Base-by-base conservation (phyloP, 495 filamentous ascomycete species). In the Halenospora varia region DNA sequence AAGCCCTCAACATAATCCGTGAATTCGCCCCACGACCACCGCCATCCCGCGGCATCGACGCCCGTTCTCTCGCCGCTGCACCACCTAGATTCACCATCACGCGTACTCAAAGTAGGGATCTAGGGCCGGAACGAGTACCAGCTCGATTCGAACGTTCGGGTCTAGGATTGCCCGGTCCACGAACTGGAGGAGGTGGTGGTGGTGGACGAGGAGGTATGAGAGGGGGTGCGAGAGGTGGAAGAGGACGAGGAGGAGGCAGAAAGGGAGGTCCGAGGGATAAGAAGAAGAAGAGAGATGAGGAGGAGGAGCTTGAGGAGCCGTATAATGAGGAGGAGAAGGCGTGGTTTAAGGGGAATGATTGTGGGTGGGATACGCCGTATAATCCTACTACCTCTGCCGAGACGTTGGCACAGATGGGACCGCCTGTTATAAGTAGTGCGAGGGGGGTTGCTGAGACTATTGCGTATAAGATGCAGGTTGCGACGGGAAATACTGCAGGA, bases 21-120 rank as follows among this genome's bases (percentile, higher is more conserved):
- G 59, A 65, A 23, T 44, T 63, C 24, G 48, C 61, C 2, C 53
- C 61, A 17, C 39, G 62, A 29, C 42, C 53, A n/a, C 56, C 40
- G 20, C 44, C 55, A 39, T 17, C 48, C 10, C 45, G 17, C 4
- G 56, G 61, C n/a, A 19, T 66, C 18, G 56, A 62, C 53, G 53
- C 67, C 3, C 64, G 63, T 2, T 55, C 63, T 15, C 53, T 63
- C 6, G 54, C 64, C 18, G 64, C 62, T 10, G 65, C 63, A 61
- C 56, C 63, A 3, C 65, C 64, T 10, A 48, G 23, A 55, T 62
- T 66, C 42, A 62, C 48, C 9, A 61, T 63, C 42, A 35, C 29
- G n/a, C n/a, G n/a, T n/a, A n/a, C n/a, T n/a, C 26, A 22, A 15
- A 52, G 55, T 39, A 39, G 41, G 2, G 48, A 53, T 23, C 41